Evolutionary conservation across 2,329 filamentous ascomycete genomes (phyloP), one percentile per base, ranked within the genome.

Genomic region (Penicillium glabrum): DNA sequence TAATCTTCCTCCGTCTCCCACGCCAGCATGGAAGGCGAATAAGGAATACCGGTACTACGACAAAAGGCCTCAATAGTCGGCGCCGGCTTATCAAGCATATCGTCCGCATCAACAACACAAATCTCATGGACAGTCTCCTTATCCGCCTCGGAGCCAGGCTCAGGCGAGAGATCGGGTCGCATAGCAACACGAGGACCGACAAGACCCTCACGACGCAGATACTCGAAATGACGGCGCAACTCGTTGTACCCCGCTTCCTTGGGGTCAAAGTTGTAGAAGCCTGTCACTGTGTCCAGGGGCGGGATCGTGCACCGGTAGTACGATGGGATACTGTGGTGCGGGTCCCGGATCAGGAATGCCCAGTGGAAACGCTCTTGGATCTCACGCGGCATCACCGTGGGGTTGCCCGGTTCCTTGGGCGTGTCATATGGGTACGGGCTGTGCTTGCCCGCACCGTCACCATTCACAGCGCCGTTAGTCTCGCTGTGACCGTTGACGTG

Each of bases 281-380:
- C 91, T 0, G 93, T 98, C 60, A 91, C 77, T 46, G 88, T 80
- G 69, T 89, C 86, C 55, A 97, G 82, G 0, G 95, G 95, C 14
- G 95, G 93, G 53, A 96, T 84, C 49, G 91, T 96, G 83, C 93
- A 98, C 66, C 93, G 89, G 82, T 89, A 96, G 80, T 93, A 98
- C 46, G 91, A 96, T 8, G 95, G 95, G 63, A 98, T 93, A 67
- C 90, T 89, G 71, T 86, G 87, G 67, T 91, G 87, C n/a, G 95
- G 95, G 74, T 98, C 92, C 56, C 95, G 93, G 80, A 99, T 98
- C 61, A 98, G 83, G 78, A 99, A 98, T 23, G 93, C 91, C 79
- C 93, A 98, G 76, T 97, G 92, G 78, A 96, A 98, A 64, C 86
- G 82, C 69, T 86, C 83, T 56, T 98, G 81, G 57, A 91, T 79